Conservation (phyloP, 2,329 filamentous ascomycete genomes). For the Botrytis deweyae region DNA sequence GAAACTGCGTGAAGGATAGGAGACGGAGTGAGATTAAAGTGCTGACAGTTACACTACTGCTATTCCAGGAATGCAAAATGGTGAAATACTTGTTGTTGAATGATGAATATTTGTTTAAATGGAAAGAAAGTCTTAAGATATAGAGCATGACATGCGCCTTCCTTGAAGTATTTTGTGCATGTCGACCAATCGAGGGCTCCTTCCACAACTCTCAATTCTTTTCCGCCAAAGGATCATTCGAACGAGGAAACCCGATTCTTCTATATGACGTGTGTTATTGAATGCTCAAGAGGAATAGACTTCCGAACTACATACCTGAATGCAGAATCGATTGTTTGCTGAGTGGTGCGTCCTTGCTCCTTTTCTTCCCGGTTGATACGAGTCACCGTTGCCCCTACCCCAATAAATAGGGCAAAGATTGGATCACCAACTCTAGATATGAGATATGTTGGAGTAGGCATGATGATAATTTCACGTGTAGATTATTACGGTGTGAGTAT, state of each 20-base stretch:
- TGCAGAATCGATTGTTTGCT: constrained; percentile 38
- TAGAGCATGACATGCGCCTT: constrained; percentile 13
- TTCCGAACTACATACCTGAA: constrained; percentile 32
- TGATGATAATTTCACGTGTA: constrained; percentile 22
- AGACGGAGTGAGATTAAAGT: constrained; percentile 16
- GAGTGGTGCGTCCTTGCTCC: constrained; percentile 40
- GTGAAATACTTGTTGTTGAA: constrained; percentile 16
- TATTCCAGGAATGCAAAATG: constrained; percentile 8
- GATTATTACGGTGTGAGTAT: neutral
- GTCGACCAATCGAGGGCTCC: neutral
- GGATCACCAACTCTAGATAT: constrained; percentile 51
- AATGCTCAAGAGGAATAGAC: neutral
- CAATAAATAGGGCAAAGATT: constrained; percentile 53
- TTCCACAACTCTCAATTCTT: constrained; percentile 19
- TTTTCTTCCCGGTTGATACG: constrained; percentile 55
- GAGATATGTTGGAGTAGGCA: constrained; percentile 37
- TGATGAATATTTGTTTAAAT: neutral
- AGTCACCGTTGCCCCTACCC: constrained; percentile 50
- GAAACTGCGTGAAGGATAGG: constrained; percentile 7
- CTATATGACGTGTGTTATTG: constrained; percentile 7
- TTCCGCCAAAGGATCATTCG: constrained; percentile 13
- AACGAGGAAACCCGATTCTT: constrained; percentile 26
- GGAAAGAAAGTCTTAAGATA: neutral
- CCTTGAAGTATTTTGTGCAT: constrained; percentile 8
- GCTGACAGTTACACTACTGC: constrained; percentile 12